Percentiles rank a stretch among this genome's conserved stretches.
phyloP scores from a whole-genome alignment of 2,329 filamentous ascomycete species.

The Chlorencoelia australis region DNA sequence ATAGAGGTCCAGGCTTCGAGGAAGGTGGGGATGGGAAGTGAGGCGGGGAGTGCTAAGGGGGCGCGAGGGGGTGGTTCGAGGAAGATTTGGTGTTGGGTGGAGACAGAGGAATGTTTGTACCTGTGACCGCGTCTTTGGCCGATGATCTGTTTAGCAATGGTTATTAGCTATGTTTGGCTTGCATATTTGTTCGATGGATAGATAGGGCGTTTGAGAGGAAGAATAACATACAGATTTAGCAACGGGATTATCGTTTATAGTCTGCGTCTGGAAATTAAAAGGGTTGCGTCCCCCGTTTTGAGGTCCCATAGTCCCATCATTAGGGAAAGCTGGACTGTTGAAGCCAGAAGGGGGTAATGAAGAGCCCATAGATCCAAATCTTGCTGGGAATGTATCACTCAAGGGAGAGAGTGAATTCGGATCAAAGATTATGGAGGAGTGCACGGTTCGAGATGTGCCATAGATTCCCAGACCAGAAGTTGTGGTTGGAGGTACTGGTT shows the following conservation, averaged over 20 bases:
- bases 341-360: conserved; percentile 22
- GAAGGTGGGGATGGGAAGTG: conserved; percentile 81
- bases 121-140: conserved; percentile 90
- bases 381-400: conserved; percentile 23
- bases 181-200: no score
- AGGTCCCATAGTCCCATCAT: conserved; percentile 26
- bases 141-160: conserved; percentile 53
- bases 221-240: conserved; percentile 54
- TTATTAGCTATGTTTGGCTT: conserved; percentile 2
- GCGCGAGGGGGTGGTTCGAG: conserved; percentile 80
- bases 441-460: conserved; percentile 14
- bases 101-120: conserved; percentile 95
- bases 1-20: conserved; percentile 84
- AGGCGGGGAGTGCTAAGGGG: conserved; percentile 81
- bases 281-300: conserved; percentile 44
- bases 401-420: conserved; percentile 38
- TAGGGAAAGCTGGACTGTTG: conserved; percentile 11
- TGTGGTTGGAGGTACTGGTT: conserved; percentile 41
- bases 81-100: conserved; percentile 82
- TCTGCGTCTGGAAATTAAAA: conserved; percentile 89
- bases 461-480: conserved; percentile 21
- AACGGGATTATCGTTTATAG: conserved; percentile 63
- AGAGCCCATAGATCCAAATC: conserved; percentile 28
- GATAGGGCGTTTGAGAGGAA: not conserved
- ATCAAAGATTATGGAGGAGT: conserved; percentile 30